A percentile compares a stretch with the other conserved stretches of the same genome.
Conservation (phyloP, 2,329 filamentous ascomycete genomes). For the Cladosporium sp. region DNA sequence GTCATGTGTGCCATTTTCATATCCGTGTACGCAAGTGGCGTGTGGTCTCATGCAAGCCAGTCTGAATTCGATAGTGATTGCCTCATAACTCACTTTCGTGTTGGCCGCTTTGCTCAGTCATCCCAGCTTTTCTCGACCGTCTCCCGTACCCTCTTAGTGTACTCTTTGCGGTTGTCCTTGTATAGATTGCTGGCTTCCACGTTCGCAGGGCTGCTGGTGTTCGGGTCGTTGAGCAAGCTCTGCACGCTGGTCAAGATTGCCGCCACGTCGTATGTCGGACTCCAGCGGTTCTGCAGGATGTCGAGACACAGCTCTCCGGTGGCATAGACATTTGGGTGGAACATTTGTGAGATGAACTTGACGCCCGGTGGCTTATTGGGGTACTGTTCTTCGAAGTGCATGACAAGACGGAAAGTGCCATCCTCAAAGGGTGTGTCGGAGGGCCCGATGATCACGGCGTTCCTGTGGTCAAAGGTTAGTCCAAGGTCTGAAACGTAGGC, state of each 20-base stretch:
- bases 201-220: constrained; percentile 96
- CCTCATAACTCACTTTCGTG: background rate
- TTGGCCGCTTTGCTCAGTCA: constrained; percentile 55
- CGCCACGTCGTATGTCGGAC: constrained; percentile 96
- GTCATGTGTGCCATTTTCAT: background rate
- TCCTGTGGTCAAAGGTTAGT: constrained; percentile 60
- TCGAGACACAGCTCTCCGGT: constrained; percentile 95
- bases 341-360: constrained; percentile 99
- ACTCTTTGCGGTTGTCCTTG: constrained; percentile 97
- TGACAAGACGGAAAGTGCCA: constrained; percentile 93
- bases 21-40: background rate
- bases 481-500: background rate
- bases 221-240: constrained; percentile 95
- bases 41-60: background rate
- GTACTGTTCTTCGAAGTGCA: constrained; percentile 99
- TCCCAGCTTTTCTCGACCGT: constrained; percentile 99
- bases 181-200: constrained; percentile 98
- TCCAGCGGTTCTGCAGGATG: constrained; percentile 97
- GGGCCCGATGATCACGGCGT: constrained; percentile 95
- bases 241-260: constrained; percentile 97
- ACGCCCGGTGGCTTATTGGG: constrained; percentile 97
- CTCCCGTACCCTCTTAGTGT: constrained; percentile 90
- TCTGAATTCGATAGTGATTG: constrained; percentile 1
- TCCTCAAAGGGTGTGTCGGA: constrained; percentile 98
- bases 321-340: constrained; percentile 97